A percentile compares a stretch with the other conserved stretches of the same genome.
phyloP scores from a whole-genome alignment of 352 stramenopile species.

The Globisporangium echinulatum region DNA sequence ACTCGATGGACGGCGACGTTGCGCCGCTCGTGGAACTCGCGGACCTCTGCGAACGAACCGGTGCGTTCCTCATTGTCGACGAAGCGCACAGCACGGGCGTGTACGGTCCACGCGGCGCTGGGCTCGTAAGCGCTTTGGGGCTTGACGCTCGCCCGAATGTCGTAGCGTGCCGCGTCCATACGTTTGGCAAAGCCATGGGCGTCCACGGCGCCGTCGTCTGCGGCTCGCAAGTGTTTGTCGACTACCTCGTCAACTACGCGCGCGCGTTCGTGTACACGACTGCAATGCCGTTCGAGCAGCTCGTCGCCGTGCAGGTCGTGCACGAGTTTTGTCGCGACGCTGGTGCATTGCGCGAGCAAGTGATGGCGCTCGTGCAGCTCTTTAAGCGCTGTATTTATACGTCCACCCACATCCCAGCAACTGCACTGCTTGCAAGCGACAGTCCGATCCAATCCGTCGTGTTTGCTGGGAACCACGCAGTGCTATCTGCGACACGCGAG shows the following conservation, averaged over 20 bases:
- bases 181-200: conserved; percentile 96
- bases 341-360: conserved; percentile 30
- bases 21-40: conserved; percentile 87
- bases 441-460: conserved; percentile 94
- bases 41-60: conserved; percentile 64
- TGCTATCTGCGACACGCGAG: conserved; percentile 66
- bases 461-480: conserved; percentile 87
- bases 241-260: conserved; percentile 97
- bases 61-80: conserved; percentile 93
- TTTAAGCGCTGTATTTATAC: conserved; percentile 66
- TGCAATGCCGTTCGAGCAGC: conserved; percentile 87
- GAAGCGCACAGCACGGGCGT: conserved; percentile 94
- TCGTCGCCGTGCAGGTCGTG: conserved; percentile 84
- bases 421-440: conserved; percentile 54
- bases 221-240: conserved; percentile 82
- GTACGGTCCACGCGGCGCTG: conserved; percentile 76
- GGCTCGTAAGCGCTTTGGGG: conserved; percentile 51
- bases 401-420: conserved; percentile 29
- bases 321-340: conserved; percentile 81
- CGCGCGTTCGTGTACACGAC: conserved; percentile 98
- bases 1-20: conserved; percentile 98
- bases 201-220: conserved; percentile 94
- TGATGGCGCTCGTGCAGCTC: conserved; percentile 56
- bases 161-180: conserved; percentile 89
- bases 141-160: conserved; percentile 75